These are phyloP conservation scores for Colletotrichum chlorophyti DNA, from an alignment of 2,329 filamentous ascomycete genomes.

Conservation along the genomic window DNA sequence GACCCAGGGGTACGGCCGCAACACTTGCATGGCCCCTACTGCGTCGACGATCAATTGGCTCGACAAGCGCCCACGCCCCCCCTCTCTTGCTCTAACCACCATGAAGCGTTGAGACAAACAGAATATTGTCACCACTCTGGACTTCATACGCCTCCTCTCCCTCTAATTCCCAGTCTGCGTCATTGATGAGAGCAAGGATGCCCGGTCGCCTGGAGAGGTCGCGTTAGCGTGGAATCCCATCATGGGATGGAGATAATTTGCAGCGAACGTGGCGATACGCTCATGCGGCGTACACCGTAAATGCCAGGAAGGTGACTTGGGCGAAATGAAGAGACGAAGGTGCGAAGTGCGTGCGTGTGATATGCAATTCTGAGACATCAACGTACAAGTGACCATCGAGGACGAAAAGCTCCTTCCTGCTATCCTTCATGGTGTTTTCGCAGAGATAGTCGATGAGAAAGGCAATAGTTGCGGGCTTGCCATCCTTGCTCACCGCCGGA, in stretches of 20 bases:
- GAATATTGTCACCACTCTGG: conserved; percentile 81
- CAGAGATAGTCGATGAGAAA: conserved; percentile 83
- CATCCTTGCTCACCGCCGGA: conserved; percentile 66
- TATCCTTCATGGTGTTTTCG: conserved; percentile 83
- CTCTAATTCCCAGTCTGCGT: conserved; percentile 97
- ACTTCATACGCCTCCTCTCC: conserved; percentile 91
- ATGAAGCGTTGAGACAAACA: conserved; percentile 96
- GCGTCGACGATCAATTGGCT: conserved; percentile 9
- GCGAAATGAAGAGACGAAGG: conserved; percentile 17
- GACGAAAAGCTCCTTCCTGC: conserved; percentile 86
- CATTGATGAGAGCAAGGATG: conserved; percentile 95
- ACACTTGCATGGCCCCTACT: conserved; percentile 13
- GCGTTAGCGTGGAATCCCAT: conserved; percentile 29
- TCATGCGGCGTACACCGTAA: too few species aligned
- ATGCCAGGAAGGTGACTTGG: conserved; percentile 8
- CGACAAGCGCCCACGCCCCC: conserved; percentile 16
- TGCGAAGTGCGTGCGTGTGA: conserved; percentile 20
- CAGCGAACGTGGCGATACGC: conserved; percentile 17
- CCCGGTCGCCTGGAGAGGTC: conserved; percentile 75
- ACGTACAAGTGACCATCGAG: conserved; percentile 88
- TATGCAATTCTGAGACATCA: conserved; percentile 38
- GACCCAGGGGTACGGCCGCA: conserved; percentile 25
- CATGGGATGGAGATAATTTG: background rate
- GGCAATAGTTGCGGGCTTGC: conserved; percentile 70
- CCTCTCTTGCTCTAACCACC: conserved; percentile 68